These are phyloP conservation scores for Gryganskiella cystojenkinii DNA, from an alignment of 192 early-diverging fungal species.

Conservation along the genomic window DNA sequence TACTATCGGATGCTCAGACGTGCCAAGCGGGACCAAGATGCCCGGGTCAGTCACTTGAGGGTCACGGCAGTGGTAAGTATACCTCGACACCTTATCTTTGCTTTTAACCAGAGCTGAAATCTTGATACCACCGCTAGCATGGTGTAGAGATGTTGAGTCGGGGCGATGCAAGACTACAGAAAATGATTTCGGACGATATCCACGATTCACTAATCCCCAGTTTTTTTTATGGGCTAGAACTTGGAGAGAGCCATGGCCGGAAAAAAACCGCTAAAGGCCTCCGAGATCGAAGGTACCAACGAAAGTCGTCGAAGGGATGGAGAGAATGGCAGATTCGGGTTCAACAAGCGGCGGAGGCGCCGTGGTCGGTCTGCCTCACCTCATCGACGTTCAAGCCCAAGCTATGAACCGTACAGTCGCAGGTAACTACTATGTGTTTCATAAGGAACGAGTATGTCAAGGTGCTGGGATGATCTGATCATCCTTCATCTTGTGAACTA, in stretches of 20 bases:
- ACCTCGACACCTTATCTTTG: background rate
- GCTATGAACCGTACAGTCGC: constrained; percentile 25
- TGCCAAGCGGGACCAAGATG: constrained; percentile 29
- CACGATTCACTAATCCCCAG: background rate
- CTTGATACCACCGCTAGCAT: too few relatives aligned
- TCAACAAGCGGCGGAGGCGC: constrained; percentile 9
- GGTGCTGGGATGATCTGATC: background rate
- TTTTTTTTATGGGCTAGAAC: constrained; percentile 14
- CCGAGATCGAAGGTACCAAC: constrained; percentile 27
- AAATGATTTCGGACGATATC: background rate
- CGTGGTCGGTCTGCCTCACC: constrained; percentile 16
- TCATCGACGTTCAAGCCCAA: constrained; percentile 22
- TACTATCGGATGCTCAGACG: constrained; percentile 20
- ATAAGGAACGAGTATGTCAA: too few relatives aligned
- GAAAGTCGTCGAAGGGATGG: background rate
- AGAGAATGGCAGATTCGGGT: background rate
- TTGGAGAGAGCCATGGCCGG: constrained; percentile 34
- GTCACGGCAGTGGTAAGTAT: constrained; percentile 41
- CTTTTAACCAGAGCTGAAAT: too few relatives aligned
- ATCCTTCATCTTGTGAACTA: too few relatives aligned
- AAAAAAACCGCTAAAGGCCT: constrained; percentile 37
- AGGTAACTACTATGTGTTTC: background rate
- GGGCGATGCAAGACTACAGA: background rate
- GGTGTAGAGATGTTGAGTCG: background rate
- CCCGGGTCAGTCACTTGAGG: constrained; percentile 34